Percentiles rank a stretch among this genome's conserved stretches.
These are phyloP conservation scores for Daldinia concentrica DNA, from an alignment of 495 filamentous ascomycete genomes.

Conservation along the genomic window DNA sequence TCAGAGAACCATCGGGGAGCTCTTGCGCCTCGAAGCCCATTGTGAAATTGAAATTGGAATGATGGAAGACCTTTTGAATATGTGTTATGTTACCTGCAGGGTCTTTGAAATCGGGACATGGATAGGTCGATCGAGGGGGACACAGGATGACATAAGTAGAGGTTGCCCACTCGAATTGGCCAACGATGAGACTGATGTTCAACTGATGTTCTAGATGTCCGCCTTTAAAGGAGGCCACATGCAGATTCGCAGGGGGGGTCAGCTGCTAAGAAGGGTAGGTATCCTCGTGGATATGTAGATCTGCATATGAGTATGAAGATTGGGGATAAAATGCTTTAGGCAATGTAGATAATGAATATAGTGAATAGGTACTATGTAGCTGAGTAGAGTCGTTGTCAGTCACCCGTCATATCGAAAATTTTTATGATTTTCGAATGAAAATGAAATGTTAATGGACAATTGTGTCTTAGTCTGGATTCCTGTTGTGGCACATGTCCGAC, in stretches of 20 bases:
- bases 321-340: not conserved
- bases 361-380: not conserved
- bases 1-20: slow-evolving; percentile 48
- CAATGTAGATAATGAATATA: not conserved
- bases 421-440: slow-evolving; percentile 16
- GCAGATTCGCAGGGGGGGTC: slow-evolving; percentile 30
- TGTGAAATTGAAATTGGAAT: slow-evolving; percentile 26
- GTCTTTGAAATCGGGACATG: slow-evolving; percentile 13
- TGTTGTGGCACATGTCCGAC: slow-evolving; percentile 37
- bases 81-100: slow-evolving; percentile 23
- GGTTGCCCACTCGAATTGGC: slow-evolving; percentile 9
- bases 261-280: slow-evolving; percentile 39
- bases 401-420: slow-evolving; percentile 7
- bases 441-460: slow-evolving; percentile 14
- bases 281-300: slow-evolving; percentile 11
- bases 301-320: not conserved
- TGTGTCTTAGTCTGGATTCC: slow-evolving; percentile 8
- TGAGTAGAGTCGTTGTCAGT: not conserved
- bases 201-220: slow-evolving; percentile 37
- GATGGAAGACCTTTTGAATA: slow-evolving; percentile 11
- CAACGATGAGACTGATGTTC: slow-evolving; percentile 5
- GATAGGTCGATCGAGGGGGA: slow-evolving; percentile 27
- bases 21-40: slow-evolving; percentile 49
- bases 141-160: slow-evolving; percentile 28
- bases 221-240: slow-evolving; percentile 25